These are phyloP conservation scores for Rhodamnia rubescens DNA, from an alignment of 345 rosid genomes.

Conservation along the genomic window DNA sequence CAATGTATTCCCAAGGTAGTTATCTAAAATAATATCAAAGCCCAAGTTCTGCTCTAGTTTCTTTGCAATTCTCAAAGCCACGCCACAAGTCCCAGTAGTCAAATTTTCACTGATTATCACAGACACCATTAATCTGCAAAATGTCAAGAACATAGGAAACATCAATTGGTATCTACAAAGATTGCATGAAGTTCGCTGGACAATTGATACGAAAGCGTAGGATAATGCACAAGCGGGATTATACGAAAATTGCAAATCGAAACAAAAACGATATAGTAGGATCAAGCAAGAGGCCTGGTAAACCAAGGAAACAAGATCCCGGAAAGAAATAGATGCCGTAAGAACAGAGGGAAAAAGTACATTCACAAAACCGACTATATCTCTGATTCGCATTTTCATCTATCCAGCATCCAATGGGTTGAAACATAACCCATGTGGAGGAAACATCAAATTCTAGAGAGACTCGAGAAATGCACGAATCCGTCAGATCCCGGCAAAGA, in stretches of 20 bases:
- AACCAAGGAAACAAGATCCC: neutral
- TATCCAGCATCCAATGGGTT: neutral
- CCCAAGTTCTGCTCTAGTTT: slow-evolving; percentile 22
- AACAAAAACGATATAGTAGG: neutral
- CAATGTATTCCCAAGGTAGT: slow-evolving; percentile 23
- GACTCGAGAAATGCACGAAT: neutral
- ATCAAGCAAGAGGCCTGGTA: neutral
- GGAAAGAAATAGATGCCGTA: neutral
- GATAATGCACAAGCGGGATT: neutral
- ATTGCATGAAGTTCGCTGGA: neutral
- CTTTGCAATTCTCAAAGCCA: slow-evolving; percentile 30
- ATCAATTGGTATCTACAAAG: neutral
- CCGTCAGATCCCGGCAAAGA: neutral
- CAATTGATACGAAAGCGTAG: neutral
- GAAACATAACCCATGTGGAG: neutral
- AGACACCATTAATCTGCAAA: slow-evolving; percentile 33
- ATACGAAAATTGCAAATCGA: neutral
- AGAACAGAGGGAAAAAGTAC: neutral
- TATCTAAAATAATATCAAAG: slow-evolving; percentile 13
- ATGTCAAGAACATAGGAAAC: neutral
- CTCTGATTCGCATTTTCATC: neutral
- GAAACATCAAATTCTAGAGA: neutral
- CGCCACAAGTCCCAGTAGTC: slow-evolving; percentile 43
- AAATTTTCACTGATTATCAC: slow-evolving; percentile 42
- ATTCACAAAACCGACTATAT: neutral